Percentiles rank a stretch among this genome's conserved stretches.
Conservation (phyloP, 441 rosid species). For the Pelargonium citronellum region DNA sequence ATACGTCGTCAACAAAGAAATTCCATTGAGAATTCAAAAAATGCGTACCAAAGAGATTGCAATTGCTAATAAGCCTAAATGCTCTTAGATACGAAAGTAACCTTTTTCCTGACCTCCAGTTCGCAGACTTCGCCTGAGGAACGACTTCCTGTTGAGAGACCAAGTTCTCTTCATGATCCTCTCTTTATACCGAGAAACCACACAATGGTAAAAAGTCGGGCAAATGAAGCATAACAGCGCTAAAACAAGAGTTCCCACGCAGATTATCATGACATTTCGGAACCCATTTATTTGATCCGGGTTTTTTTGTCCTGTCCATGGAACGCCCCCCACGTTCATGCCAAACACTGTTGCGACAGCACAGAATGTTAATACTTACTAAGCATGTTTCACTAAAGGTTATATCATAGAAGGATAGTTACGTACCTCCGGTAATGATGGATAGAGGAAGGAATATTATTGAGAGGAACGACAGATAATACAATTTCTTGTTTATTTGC, state of each 20-base stretch:
- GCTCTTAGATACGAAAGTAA: slow-evolving; percentile 52
- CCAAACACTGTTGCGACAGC: slow-evolving; percentile 58
- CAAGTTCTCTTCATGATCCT: slow-evolving; percentile 51
- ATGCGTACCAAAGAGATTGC: not conserved
- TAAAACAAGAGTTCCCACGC: slow-evolving; percentile 45
- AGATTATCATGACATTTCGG: slow-evolving; percentile 72
- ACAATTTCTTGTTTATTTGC: slow-evolving; percentile 83
- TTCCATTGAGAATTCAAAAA: too few relatives aligned
- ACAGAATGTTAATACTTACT: not conserved
- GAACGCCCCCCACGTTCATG: slow-evolving; percentile 98
- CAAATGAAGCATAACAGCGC: slow-evolving; percentile 63
- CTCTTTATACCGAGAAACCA: slow-evolving; percentile 47
- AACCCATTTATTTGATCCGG: slow-evolving; percentile 62
- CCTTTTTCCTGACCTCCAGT: slow-evolving; percentile 41
- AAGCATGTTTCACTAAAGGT: not conserved
- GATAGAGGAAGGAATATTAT: slow-evolving; percentile 86
- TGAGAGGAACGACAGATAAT: slow-evolving; percentile 85
- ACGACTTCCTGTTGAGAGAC: slow-evolving; percentile 69
- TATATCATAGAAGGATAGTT: slow-evolving; percentile 1
- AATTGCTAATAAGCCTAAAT: not conserved
- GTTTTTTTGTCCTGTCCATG: slow-evolving; percentile 74
- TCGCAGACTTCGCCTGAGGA: slow-evolving; percentile 46
- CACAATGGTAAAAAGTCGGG: slow-evolving; percentile 43
- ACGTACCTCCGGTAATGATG: slow-evolving; percentile 83
- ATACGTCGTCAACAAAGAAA: too few relatives aligned